These are phyloP conservation scores for Xylaria sp. DNA, from an alignment of 2,329 filamentous ascomycete genomes.

Conservation along the genomic window DNA sequence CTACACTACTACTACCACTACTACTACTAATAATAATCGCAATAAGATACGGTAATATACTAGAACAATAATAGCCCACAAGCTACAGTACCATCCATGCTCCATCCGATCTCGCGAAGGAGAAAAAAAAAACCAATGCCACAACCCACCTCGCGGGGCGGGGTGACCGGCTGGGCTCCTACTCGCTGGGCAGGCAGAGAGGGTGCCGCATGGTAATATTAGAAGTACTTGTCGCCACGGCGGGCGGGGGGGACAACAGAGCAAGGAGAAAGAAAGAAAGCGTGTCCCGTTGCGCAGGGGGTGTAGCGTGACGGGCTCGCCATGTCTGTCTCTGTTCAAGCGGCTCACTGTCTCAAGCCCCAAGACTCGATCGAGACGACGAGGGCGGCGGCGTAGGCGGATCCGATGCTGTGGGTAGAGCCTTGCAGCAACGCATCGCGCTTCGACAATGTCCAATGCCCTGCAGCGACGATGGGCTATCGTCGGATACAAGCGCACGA, in stretches of 20 bases:
- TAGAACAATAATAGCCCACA: too few relatives aligned
- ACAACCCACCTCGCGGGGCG: constrained; percentile 22
- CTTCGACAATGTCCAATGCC: constrained; percentile 25
- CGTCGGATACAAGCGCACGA: constrained; percentile 32
- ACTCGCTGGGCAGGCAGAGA: constrained; percentile 18
- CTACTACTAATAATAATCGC: background rate
- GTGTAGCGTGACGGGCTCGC: background rate
- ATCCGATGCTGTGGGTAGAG: constrained; percentile 25
- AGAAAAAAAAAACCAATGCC: constrained; percentile 18
- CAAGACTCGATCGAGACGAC: background rate
- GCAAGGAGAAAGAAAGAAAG: background rate
- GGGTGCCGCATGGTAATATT: constrained; percentile 25
- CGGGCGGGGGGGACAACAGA: constrained; percentile 16
- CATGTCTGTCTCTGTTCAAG: too few relatives aligned
- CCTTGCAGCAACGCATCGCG: constrained; percentile 25
- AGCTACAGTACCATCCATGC: constrained; percentile 9
- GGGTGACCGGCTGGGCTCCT: constrained; percentile 18
- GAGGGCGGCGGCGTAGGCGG: constrained; percentile 29
- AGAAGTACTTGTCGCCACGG: constrained; percentile 9
- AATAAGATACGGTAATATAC: too few relatives aligned
- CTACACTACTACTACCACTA: background rate
- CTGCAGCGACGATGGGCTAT: constrained; percentile 29
- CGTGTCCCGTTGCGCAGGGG: background rate
- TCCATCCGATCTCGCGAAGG: constrained; percentile 21
- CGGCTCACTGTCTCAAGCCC: too few relatives aligned